Evolutionary conservation across 306 rosid species (phyloP).

Genomic region (Arachis hypogaea): DNA sequence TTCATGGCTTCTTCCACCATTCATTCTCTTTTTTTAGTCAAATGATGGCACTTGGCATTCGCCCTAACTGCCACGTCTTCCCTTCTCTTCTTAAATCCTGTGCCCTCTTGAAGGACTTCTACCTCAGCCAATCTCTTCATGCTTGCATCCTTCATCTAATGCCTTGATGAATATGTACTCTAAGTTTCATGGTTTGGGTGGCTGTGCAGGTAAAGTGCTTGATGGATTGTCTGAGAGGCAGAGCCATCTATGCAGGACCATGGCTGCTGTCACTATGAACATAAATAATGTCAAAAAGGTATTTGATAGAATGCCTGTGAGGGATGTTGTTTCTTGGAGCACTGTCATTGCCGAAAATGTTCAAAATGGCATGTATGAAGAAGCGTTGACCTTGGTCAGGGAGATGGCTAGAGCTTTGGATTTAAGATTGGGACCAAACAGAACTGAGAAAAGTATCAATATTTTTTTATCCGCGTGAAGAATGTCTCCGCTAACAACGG

Average conservation of each 20-base stretch:
- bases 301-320: not conserved
- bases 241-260: not conserved
- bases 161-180: too few species aligned
- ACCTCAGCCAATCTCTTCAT: not conserved
- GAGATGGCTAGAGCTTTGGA: constrained; percentile 52
- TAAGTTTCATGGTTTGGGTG: too few species aligned
- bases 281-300: not conserved
- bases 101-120: constrained; percentile 49
- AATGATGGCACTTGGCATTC: constrained; percentile 52
- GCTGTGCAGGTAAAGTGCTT: too few species aligned
- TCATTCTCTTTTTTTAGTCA: constrained; percentile 54
- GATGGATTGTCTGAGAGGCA: constrained; percentile 32
- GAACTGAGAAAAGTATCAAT: too few species aligned
- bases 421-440: too few species aligned
- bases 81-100: constrained; percentile 80
- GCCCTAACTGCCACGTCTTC: constrained; percentile 60
- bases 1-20: constrained; percentile 51
- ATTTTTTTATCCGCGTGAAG: too few species aligned
- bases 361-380: constrained; percentile 62
- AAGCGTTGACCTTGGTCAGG: constrained; percentile 61
- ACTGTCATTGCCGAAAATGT: constrained; percentile 73
- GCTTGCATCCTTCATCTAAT: too few species aligned
- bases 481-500: too few species aligned
- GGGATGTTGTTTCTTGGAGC: constrained; percentile 88
- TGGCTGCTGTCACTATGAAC: not conserved